A percentile compares a stretch with the other conserved stretches of the same genome.
These are phyloP conservation scores for Lachnellula subtilissima DNA, from an alignment of 2,329 filamentous ascomycete genomes.

Conservation along the genomic window DNA sequence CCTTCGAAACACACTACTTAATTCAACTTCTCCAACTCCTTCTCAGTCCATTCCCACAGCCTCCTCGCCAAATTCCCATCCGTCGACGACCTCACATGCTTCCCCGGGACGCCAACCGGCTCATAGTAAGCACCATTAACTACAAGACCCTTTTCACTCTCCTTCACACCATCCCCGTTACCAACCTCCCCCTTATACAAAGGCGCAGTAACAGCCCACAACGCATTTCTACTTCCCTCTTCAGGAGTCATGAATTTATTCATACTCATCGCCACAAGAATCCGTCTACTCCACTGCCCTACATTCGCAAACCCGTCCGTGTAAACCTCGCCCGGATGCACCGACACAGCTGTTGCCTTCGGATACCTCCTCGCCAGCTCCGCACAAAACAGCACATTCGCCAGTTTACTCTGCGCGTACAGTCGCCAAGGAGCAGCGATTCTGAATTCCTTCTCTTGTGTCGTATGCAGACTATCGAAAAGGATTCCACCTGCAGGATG, in stretches of 20 bases:
- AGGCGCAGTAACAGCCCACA: conserved; percentile 35
- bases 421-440: conserved; percentile 29
- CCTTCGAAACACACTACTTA: not conserved
- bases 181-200: conserved; percentile 6
- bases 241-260: not conserved
- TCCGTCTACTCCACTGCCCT: not conserved
- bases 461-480: not conserved
- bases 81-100: conserved; percentile 18
- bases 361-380: conserved; percentile 38
- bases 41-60: conserved; percentile 36
- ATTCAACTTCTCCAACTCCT: conserved; percentile 22
- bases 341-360: conserved; percentile 32
- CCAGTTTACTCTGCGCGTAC: conserved; percentile 44
- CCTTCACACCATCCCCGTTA: not conserved
- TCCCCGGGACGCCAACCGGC: conserved; percentile 33
- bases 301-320: conserved; percentile 8
- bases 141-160: conserved; percentile 12
- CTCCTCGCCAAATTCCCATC: conserved; percentile 29
- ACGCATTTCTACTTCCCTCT: conserved; percentile 37
- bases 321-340: conserved; percentile 37
- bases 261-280: not conserved
- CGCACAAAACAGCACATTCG: conserved; percentile 41
- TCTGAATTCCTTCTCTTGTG: conserved; percentile 21
- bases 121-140: conserved; percentile 35
- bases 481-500: not conserved